Base-by-base conservation (phyloP, 371 early-diverging fungal species). In the Syncephalastrum racemosum region DNA sequence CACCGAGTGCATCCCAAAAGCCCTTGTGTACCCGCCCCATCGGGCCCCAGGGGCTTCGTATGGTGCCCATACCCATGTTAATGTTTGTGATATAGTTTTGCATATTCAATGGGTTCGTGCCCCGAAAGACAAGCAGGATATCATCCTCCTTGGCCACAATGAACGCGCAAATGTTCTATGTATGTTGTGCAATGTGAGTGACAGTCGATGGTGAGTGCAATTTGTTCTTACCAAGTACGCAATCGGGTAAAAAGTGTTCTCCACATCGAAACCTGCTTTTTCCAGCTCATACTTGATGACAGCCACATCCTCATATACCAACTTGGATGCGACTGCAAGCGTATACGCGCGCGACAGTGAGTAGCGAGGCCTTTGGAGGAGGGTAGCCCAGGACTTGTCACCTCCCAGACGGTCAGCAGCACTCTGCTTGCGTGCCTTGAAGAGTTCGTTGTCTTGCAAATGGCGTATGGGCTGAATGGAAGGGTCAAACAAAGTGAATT, bases 51-150 rank as follows among this genome's bases (percentile, higher is more conserved):
- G 66, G 44, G 7, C 68, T 66, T 4, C 62, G 59, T 5, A 74
- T 55, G 4, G 62, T 36, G 3, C 72, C 73, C 44, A 75, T 60
- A 4, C 73, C 69, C 2, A 70, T 68, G 24, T 73, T 73, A 12
- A 82, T 55, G 47, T 82, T 80, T 13, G 83, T 82, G 39, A 80
- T 73, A 53, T 75, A 80, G 45, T 82, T 77, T 60, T 82, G 83
- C 27, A 82, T 76, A 53, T 82, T 82, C 25, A 82, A 59, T n/a
- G 83, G 83, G 53, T 82, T 80, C 7, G 83, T 82, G 63, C 74
- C 83, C 58, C 83, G 71, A 54, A 82, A 82, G 3, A 82, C 80
- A 0, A 82, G 56, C 12, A 82, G 49, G 22, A 82, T 71, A n/a
- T 77, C 75, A 39, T 77, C 64, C n/a, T 76, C 71, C 50, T 79